phyloP scores from a whole-genome alignment of 805 yeast species.

The Ogataea pilisensis region DNA sequence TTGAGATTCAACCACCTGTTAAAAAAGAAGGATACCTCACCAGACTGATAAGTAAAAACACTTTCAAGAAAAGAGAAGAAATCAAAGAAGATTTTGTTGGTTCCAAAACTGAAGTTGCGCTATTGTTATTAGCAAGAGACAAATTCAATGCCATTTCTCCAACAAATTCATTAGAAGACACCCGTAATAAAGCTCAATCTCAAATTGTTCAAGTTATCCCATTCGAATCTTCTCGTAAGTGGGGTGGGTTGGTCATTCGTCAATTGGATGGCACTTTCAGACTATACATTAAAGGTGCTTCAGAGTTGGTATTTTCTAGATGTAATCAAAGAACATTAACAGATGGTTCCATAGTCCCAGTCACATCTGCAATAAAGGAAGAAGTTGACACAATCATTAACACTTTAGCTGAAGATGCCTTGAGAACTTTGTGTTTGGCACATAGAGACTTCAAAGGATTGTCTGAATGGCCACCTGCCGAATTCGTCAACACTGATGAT shows the following conservation, averaged over 20 bases:
- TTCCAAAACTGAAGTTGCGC: conserved; percentile 91
- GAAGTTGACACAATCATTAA: conserved; percentile 30
- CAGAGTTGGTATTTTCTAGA: conserved; percentile 71
- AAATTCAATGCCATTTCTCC: conserved; percentile 44
- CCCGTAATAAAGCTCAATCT: conserved; percentile 35
- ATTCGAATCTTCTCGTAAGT: conserved; percentile 87
- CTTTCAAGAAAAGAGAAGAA: conserved; percentile 36
- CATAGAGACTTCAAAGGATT: conserved; percentile 61
- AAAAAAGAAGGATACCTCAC: not conserved
- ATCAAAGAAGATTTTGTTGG: conserved; percentile 88
- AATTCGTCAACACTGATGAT: conserved; percentile 31
- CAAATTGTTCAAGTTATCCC: conserved; percentile 71
- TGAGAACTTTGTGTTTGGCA: conserved; percentile 85
- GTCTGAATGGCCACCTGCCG: conserved; percentile 65
- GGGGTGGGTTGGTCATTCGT: conserved; percentile 75
- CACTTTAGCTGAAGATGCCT: conserved; percentile 68
- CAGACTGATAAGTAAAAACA: not conserved
- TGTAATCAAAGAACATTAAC: conserved; percentile 42
- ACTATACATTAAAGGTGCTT: conserved; percentile 86
- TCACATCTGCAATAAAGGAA: conserved; percentile 30
- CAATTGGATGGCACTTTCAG: conserved; percentile 48
- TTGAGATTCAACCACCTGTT: not conserved
- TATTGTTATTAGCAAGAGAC: conserved; percentile 62
- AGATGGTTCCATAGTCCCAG: conserved; percentile 27
- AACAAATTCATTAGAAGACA: conserved; percentile 39